Conservation (phyloP, 78 protist species). For the Emiliania huxleyi region DNA sequence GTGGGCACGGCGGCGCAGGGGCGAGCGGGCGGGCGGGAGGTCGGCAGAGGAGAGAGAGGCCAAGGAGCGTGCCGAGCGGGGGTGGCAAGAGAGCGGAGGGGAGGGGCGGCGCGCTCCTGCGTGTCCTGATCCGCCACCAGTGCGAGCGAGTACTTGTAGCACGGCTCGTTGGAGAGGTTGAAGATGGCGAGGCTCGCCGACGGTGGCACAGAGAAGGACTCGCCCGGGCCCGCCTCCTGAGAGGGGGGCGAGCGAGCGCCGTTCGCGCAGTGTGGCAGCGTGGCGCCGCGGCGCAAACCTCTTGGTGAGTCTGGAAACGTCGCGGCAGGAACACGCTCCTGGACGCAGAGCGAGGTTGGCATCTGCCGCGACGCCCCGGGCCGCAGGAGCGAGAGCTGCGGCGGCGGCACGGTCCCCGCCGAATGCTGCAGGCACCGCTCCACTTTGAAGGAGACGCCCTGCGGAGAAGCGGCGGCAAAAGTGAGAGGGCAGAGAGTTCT, state of each 20-base stretch:
- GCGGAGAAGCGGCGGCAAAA: no score
- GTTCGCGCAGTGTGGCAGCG: no score
- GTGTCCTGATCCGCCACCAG: not conserved
- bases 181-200: not conserved
- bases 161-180: conserved; percentile 4
- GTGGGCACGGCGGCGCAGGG: no score
- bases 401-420: not conserved
- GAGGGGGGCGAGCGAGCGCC: no score
- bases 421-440: not conserved
- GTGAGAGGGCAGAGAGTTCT: no score
- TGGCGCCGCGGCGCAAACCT: no score
- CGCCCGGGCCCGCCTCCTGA: not conserved
- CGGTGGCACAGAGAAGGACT: not conserved
- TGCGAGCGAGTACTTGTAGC: not conserved
- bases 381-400: not conserved
- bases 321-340: not conserved
- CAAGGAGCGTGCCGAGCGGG: no score
- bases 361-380: not conserved
- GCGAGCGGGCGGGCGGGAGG: no score
- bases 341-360: not conserved
- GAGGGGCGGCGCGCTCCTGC: no score
- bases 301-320: not conserved
- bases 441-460: not conserved
- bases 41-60: no score
- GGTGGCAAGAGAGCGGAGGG: no score